Base-by-base conservation (phyloP, 768 basidiomycete species). In the Russula virescens region DNA sequence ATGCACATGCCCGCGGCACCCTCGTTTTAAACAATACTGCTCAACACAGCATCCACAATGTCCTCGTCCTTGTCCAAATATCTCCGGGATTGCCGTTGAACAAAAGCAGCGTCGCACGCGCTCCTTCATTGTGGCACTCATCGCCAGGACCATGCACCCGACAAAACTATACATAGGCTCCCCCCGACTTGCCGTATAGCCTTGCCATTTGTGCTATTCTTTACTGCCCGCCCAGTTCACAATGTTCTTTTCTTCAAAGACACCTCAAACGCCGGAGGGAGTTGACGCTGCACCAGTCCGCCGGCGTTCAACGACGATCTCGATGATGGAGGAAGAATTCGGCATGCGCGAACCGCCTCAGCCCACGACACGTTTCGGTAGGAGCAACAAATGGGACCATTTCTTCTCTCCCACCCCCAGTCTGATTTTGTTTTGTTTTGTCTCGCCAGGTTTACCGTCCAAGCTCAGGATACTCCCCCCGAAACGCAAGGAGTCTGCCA, bases 291-390 rank as follows among this genome's bases (percentile, higher is more conserved):
- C 9, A n/a, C 57, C 51, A 23, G 10, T 14, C 28, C 56, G 56
- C 38, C 45, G 62, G 28, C 25, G 25, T 31, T 63, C 62, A 28
- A 63, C 62, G 49, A 58, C 51, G 3, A 58, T 63, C 28, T 58
- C 57, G 13, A 34, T 47, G 51, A 53, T 63, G 62, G 62, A 63
- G 46, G 38, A 53, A 42, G 62, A 63, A 26, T 42, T 63, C 35
- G 62, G 62, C 46, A 53, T 58, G 21, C 6, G 57, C 5, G 26
- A 47, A 34, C 57, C 45, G 10, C 51, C 46, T 10, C 52, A 21
- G 16, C 11, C 43, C 16, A 14, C 9, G 25, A 42, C 26, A 16
- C 55, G 25, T 51, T 53, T 58, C 23, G 62, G 62, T 63, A 16
- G 19, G 60, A 34, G 25, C 34, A 6, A n/a, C 25, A 18, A 0